Percentiles rank a stretch among this genome's conserved stretches.
phyloP scores from a whole-genome alignment of 176 grass and related monocot species.

The Triticum monococcum region DNA sequence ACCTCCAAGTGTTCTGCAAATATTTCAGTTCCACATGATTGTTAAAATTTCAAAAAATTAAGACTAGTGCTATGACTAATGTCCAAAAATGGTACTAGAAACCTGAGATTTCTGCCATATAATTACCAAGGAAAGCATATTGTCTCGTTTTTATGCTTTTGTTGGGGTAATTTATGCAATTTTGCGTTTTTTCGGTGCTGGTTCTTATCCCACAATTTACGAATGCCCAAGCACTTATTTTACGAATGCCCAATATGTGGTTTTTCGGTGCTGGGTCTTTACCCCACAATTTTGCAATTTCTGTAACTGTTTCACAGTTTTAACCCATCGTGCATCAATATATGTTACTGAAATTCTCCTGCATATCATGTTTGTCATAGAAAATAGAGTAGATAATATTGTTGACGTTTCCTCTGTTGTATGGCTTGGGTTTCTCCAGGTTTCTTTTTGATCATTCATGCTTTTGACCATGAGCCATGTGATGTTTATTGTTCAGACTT shows the following conservation, averaged over 20 bases:
- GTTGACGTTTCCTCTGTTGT: not conserved
- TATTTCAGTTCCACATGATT: slow-evolving; percentile 6
- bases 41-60: not conserved
- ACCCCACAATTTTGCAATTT: not conserved
- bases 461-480: not conserved
- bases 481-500: not conserved
- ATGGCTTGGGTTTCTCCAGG: not conserved
- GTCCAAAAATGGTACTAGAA: not conserved
- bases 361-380: not conserved
- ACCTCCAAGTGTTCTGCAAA: not conserved
- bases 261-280: too few relatives aligned
- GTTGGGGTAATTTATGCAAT: not conserved
- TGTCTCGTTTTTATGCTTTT: not conserved
- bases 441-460: not conserved
- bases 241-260: too few relatives aligned
- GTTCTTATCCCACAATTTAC: not conserved
- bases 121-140: slow-evolving; percentile 11
- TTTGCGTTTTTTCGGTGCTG: not conserved
- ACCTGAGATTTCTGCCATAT: not conserved
- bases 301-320: not conserved
- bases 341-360: not conserved
- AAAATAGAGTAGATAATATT: slow-evolving; percentile 2
- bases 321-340: not conserved
- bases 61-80: not conserved
- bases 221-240: not conserved